Percentiles rank a stretch among this genome's conserved stretches.
phyloP scores from a whole-genome alignment of 148 eudicot species.

The Selenicereus undatus region DNA sequence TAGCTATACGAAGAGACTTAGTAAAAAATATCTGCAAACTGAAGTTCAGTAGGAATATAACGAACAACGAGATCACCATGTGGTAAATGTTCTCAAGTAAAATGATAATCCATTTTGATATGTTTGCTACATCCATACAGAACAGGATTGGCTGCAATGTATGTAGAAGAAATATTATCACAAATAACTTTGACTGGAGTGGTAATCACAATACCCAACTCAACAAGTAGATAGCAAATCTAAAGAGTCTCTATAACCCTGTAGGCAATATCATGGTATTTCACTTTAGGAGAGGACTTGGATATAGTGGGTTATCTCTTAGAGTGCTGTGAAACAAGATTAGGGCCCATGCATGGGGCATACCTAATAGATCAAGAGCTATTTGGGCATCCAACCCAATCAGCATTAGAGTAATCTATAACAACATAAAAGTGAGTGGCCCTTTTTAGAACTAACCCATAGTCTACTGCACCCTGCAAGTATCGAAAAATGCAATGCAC shows the following conservation, averaged over 20 bases:
- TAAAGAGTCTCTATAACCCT: background rate
- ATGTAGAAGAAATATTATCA: background rate
- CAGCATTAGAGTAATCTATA: too few relatives aligned
- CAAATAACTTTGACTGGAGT: too few relatives aligned
- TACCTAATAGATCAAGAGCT: background rate
- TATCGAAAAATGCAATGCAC: too few relatives aligned
- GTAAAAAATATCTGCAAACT: too few relatives aligned
- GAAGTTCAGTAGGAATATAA: too few relatives aligned
- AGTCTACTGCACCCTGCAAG: background rate
- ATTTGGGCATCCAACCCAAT: too few relatives aligned
- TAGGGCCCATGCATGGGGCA: background rate
- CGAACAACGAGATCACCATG: too few relatives aligned
- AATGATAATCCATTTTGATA: too few relatives aligned
- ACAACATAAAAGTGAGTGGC: background rate
- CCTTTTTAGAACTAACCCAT: background rate
- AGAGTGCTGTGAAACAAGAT: background rate
- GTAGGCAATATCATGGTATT: background rate
- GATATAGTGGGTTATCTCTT: background rate
- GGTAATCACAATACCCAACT: background rate
- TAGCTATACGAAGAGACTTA: too few relatives aligned
- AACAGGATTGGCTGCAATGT: background rate
- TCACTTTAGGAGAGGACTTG: too few relatives aligned
- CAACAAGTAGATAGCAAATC: background rate
- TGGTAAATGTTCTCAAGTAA: background rate
- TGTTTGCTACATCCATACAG: background rate